Conservation (phyloP, 176 grass and related monocot species). For the Typha latifolia region DNA sequence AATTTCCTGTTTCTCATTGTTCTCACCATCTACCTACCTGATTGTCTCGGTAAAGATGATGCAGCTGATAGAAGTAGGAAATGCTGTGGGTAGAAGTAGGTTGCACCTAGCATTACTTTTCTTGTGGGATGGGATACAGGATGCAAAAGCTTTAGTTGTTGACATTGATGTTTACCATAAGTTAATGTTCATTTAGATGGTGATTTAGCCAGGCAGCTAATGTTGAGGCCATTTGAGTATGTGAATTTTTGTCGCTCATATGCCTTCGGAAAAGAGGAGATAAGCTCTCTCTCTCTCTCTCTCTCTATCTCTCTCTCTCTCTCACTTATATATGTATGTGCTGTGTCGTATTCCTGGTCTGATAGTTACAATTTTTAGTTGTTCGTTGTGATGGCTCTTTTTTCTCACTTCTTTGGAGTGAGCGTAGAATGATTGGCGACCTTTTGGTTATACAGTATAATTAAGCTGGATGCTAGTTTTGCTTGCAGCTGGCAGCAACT, state of each 20-base stretch:
- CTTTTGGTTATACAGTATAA: no score
- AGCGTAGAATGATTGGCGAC: no score
- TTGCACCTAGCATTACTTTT: no score
- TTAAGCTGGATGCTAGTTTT: no score
- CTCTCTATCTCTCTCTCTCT: no score
- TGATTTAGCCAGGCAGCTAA: conserved; percentile 14
- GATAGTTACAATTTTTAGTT: no score
- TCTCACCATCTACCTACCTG: conserved; percentile 22
- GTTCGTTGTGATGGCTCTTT: no score
- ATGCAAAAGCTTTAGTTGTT: conserved; percentile 14
- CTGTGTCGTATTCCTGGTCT: no score
- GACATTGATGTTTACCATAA: conserved; percentile 21
- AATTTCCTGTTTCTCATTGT: conserved; percentile 23
- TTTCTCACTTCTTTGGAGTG: no score
- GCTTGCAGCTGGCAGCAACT: no score
- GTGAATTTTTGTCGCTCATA: conserved; percentile 10
- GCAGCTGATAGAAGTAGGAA: conserved; percentile 3
- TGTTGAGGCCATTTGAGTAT: conserved; percentile 18
- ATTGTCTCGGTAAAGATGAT: background rate
- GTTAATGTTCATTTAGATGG: conserved; percentile 10
- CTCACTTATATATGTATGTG: no score
- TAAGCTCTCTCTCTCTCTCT: no score
- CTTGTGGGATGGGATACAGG: background rate
- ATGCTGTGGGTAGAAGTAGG: background rate
- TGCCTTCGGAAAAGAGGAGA: background rate